A percentile compares a stretch with the other conserved stretches of the same genome.
Evolutionary conservation across 139 green algal genomes (phyloP).

Genomic region (Tetradesmus lagerheimii): DNA sequence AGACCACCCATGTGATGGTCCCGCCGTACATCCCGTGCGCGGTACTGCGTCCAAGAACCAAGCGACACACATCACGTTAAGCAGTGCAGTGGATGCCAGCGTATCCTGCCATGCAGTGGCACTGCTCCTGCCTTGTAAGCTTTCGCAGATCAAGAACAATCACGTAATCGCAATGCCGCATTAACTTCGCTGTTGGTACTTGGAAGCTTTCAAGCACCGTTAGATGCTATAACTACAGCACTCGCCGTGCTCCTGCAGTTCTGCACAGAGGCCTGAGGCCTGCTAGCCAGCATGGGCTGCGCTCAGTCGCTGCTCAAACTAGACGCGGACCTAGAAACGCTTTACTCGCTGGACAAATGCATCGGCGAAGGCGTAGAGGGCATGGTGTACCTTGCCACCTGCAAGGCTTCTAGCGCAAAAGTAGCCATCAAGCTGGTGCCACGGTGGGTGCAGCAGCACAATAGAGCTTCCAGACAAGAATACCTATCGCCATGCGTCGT

Average conservation of each 20-base stretch:
- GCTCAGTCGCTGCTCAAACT: constrained; percentile 22
- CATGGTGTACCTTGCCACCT: constrained; percentile 34
- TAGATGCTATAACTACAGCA: not conserved
- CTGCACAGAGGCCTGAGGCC: not conserved
- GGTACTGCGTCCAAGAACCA: not conserved
- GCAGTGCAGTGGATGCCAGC: not conserved
- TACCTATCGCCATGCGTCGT: no score
- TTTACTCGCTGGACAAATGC: constrained; percentile 21
- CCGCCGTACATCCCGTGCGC: not conserved
- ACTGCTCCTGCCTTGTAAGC: not conserved
- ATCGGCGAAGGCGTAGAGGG: constrained; percentile 46
- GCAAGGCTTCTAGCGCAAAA: not conserved
- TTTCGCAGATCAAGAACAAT: not conserved
- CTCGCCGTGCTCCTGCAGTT: not conserved
- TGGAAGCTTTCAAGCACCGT: not conserved
- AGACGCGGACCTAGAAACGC: constrained; percentile 26
- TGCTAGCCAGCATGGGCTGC: constrained; percentile 35
- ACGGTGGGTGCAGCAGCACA: constrained; percentile 14
- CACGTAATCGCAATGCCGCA: not conserved
- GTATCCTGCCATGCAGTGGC: not conserved
- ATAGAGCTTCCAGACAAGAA: no score
- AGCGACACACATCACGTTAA: not conserved
- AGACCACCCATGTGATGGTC: not conserved
- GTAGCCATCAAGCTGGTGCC: constrained; percentile 47
- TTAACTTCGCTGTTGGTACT: not conserved